These are phyloP conservation scores for Pseudocercospora crystallina DNA, from an alignment of 2,329 filamentous ascomycete species.

Conservation along the genomic window DNA sequence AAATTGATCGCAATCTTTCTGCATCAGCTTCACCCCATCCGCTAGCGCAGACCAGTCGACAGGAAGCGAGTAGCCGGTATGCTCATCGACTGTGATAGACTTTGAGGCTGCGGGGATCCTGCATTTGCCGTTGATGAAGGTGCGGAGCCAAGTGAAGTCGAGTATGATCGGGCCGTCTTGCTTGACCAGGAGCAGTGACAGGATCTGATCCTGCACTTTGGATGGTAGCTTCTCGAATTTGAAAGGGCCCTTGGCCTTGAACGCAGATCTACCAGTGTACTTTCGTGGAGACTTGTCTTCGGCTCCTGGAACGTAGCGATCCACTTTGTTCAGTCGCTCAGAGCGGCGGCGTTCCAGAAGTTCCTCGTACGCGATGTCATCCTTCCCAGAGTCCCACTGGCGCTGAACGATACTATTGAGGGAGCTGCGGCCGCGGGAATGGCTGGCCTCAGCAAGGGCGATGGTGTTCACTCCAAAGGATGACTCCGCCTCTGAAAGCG, in stretches of 20 bases:
- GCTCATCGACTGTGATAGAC: neutral
- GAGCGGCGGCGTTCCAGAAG: conserved; percentile 17
- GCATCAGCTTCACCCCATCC: conserved; percentile 14
- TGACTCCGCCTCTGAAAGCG: too few relatives aligned
- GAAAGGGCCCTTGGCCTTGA: conserved; percentile 6
- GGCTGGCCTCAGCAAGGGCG: neutral
- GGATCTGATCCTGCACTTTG: conserved; percentile 16
- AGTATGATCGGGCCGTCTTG: conserved; percentile 12
- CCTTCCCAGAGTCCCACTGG: conserved; percentile 15
- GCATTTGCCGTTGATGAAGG: conserved; percentile 22
- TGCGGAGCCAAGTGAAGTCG: conserved; percentile 25
- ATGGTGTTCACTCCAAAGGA: neutral
- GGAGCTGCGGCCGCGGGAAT: neutral
- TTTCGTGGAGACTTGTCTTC: neutral
- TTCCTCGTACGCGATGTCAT: conserved; percentile 16
- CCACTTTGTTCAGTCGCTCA: conserved; percentile 15
- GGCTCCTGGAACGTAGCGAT: conserved; percentile 18
- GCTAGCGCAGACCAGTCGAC: conserved; percentile 12
- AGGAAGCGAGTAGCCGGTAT: conserved; percentile 11
- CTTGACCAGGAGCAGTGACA: conserved; percentile 16
- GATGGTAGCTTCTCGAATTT: conserved; percentile 17
- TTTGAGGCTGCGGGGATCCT: conserved; percentile 14
- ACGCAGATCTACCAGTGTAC: neutral
- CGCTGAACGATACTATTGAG: conserved; percentile 13
- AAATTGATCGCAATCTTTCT: conserved; percentile 19